phyloP scores from a whole-genome alignment of 208 protist species.

The Wallacemonas sp. region DNA sequence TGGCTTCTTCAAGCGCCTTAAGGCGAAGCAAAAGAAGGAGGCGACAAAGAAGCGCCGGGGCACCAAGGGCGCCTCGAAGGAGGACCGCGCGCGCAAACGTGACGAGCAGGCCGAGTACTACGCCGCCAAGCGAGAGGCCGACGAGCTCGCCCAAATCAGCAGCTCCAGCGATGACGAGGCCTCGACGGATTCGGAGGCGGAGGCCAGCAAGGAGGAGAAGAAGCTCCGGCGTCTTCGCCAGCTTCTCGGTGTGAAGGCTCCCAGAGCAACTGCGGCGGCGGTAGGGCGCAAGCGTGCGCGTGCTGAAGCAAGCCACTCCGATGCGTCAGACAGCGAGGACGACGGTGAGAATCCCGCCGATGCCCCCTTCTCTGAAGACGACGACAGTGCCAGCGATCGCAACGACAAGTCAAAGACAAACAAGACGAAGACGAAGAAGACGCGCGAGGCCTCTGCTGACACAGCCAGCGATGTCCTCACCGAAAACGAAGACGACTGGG shows the following conservation, averaged over 20 bases:
- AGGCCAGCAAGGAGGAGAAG: conserved; percentile 27
- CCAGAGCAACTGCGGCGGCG: background rate
- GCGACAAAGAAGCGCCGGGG: conserved; percentile 53
- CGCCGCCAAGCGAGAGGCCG: conserved; percentile 71
- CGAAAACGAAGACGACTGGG: conserved; percentile 5
- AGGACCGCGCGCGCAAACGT: conserved; percentile 67
- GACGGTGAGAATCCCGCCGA: background rate
- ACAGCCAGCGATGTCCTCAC: background rate
- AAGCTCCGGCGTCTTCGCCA: conserved; percentile 41
- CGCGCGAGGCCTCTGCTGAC: background rate
- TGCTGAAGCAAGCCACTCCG: background rate
- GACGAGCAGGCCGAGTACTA: conserved; percentile 76
- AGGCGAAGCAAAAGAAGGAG: conserved; percentile 67
- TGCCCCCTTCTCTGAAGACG: background rate
- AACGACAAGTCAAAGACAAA: background rate
- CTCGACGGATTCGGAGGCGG: conserved; percentile 66
- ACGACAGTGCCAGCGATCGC: background rate
- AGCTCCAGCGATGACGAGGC: conserved; percentile 63
- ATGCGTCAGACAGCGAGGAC: background rate
- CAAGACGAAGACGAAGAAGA: background rate
- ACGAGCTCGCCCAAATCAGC: conserved; percentile 76
- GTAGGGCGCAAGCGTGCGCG: conserved; percentile 4
- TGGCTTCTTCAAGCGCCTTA: conserved; percentile 84
- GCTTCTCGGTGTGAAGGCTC: conserved; percentile 34
- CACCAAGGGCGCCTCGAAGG: conserved; percentile 80